Base-by-base conservation (phyloP, 495 filamentous ascomycete genomes). In the Neurospora discreta region DNA sequence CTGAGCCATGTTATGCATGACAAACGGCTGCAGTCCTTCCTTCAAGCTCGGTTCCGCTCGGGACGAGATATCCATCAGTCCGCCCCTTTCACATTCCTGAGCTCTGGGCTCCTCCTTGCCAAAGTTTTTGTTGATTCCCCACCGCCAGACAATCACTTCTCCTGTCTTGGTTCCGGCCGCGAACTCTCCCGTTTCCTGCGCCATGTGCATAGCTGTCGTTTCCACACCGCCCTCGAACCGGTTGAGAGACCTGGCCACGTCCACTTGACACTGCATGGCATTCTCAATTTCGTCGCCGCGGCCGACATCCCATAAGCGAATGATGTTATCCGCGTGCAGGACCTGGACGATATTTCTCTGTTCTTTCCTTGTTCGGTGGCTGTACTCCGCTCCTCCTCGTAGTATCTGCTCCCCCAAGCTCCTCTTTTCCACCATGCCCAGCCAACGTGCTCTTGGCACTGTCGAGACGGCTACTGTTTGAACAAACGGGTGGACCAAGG, bases 201-300 rank as follows among this genome's bases (percentile, higher is more conserved):
- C 87, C 81, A 98, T 87, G 16, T 89, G 90, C 81, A 93, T 89
- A 11, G 88, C 84, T 6, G 89, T 90, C 16, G 97, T 87, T 60
- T 91, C 89, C 9, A 97, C 85, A 58, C 91, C 89, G 23, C 52
- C 52, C n/a, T 91, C 84, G n/a, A 86, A 89, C 36, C 93, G 86
- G 43, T 90, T 90, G 7, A 98, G 84, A n/a, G 94, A 94, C 72
- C 93, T 87, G 13, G 89, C 88, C 36, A 97, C 80, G 79, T 99
- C 95, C 3, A 96, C 88, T 81, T 98, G 94, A 60, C 98, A 83
- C 41, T 92, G 86, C 15, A 84, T 84, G 36, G 87, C 84, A 76
- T 98, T 98, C 81, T 98, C 95, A 70, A 99, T 90, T 77, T 98
- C 93, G 78, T 98, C 95, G 7, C 87, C 91, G 75, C 95, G 89